Percentiles rank a stretch among this genome's conserved stretches.
Conservation (phyloP, 805 yeast genomes). For the Debaryomyces tyrocola region DNA sequence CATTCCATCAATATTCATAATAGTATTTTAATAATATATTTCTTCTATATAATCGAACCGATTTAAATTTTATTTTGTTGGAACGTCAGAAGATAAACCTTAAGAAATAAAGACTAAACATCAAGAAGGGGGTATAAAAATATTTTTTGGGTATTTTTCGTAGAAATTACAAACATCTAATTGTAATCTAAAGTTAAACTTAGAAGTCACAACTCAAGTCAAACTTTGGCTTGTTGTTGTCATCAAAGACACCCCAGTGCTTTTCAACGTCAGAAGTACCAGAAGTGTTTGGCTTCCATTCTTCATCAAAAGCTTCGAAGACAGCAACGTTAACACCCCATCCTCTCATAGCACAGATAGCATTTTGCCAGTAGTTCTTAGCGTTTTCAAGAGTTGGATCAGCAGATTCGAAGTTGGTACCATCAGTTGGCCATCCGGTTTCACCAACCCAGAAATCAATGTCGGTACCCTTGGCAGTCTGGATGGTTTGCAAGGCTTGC, state of each 20-base stretch:
- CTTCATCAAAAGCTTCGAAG: slow-evolving; percentile 94
- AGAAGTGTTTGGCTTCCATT: slow-evolving; percentile 92
- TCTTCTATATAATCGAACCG: too few relatives aligned
- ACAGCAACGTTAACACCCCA: slow-evolving; percentile 94
- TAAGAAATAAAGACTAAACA: slow-evolving; percentile 1
- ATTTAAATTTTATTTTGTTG: too few relatives aligned
- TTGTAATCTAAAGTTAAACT: not conserved
- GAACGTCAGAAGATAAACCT: too few relatives aligned
- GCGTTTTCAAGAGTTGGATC: slow-evolving; percentile 76
- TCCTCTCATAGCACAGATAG: slow-evolving; percentile 88
- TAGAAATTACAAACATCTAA: not conserved
- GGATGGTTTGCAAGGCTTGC: slow-evolving; percentile 92
- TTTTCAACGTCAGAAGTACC: slow-evolving; percentile 86
- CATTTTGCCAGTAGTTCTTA: slow-evolving; percentile 77
- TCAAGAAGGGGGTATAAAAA: slow-evolving; percentile 1
- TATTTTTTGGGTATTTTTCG: not conserved
- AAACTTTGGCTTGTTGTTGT: slow-evolving; percentile 42
- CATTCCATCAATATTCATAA: too few relatives aligned
- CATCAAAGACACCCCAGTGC: slow-evolving; percentile 90
- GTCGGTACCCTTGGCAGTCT: slow-evolving; percentile 82
- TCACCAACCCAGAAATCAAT: slow-evolving; percentile 94
- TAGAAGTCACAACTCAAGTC: slow-evolving; percentile 33
- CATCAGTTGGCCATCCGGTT: slow-evolving; percentile 95
- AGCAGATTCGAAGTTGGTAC: slow-evolving; percentile 67
- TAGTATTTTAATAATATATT: too few relatives aligned